Evolutionary conservation across 108 stramenopile species (phyloP).

Genomic region (Discostella stelligeroides): DNA sequence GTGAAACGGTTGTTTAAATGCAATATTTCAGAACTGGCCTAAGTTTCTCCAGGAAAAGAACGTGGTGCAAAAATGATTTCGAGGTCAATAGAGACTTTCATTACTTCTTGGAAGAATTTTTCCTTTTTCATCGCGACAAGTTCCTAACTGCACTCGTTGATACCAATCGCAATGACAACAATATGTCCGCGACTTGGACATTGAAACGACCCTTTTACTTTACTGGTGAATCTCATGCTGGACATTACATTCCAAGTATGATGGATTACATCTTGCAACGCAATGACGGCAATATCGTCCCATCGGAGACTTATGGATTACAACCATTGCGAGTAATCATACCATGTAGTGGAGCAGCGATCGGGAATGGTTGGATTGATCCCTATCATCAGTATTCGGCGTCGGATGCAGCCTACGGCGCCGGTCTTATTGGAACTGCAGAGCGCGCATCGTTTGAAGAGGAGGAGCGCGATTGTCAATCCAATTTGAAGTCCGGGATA

Average conservation of each 20-base stretch:
- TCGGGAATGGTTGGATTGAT: conserved; percentile 94
- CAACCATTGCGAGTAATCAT: conserved; percentile 48
- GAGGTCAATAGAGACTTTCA: conserved; percentile 91
- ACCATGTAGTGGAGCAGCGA: conserved; percentile 57
- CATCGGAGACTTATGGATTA: conserved; percentile 23
- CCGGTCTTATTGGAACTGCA: conserved; percentile 76
- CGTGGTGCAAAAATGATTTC: conserved; percentile 83
- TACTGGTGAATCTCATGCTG: conserved; percentile 95
- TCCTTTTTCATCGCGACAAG: conserved; percentile 76
- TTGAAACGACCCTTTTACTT: conserved; percentile 81
- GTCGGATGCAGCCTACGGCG: conserved; percentile 85
- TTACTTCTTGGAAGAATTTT: conserved; percentile 83
- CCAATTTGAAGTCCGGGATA: conserved; percentile 54
- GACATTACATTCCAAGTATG: conserved; percentile 96
- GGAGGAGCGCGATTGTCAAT: conserved; percentile 73
- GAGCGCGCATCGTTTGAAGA: conserved; percentile 72
- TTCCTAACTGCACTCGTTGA: no score
- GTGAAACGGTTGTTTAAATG: no score
- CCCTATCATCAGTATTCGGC: conserved; percentile 92
- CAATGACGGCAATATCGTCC: conserved; percentile 54
- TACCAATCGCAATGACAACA: conserved; percentile 14
- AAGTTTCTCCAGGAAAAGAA: conserved; percentile 68
- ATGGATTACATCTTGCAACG: conserved; percentile 84
- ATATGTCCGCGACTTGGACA: conserved; percentile 10
- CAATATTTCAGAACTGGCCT: conserved; percentile 57